A percentile compares a stretch with the other conserved stretches of the same genome.
These are phyloP conservation scores for Lactarius indigo DNA, from an alignment of 768 basidiomycete species.

Conservation along the genomic window DNA sequence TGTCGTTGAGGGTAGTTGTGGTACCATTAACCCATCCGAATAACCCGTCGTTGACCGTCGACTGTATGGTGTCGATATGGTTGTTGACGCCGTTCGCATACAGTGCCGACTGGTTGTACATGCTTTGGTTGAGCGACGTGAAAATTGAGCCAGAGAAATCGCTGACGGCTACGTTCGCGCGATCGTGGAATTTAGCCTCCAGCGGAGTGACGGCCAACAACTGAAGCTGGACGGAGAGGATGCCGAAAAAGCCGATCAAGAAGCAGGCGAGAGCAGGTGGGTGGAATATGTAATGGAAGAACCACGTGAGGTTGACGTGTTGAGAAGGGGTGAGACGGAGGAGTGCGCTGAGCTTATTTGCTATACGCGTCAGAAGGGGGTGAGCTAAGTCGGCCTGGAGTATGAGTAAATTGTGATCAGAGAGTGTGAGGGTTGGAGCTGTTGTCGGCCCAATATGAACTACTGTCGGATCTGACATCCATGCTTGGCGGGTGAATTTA, in stretches of 20 bases:
- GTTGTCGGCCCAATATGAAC: constrained; percentile 37
- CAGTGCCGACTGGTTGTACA: constrained; percentile 71
- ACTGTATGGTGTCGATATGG: constrained; percentile 67
- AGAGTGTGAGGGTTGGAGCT: constrained; percentile 56
- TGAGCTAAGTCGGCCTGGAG: constrained; percentile 66
- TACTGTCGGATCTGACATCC: constrained; percentile 68
- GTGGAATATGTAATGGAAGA: constrained; percentile 88
- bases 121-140: constrained; percentile 73
- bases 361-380: constrained; percentile 67
- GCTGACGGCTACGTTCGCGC: constrained; percentile 55
- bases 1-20: constrained; percentile 81
- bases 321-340: constrained; percentile 57
- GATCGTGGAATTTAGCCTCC: constrained; percentile 59
- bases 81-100: constrained; percentile 79
- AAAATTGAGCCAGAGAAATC: constrained; percentile 73
- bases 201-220: constrained; percentile 75
- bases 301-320: constrained; percentile 78
- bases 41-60: constrained; percentile 76
- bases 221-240: constrained; percentile 85
- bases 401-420: constrained; percentile 75
- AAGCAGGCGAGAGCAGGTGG: constrained; percentile 88
- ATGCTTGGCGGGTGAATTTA: constrained; percentile 68
- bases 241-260: constrained; percentile 87
- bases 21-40: constrained; percentile 96
- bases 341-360: constrained; percentile 47